Evolutionary conservation across 129 eudicot genomes (phyloP), one percentile per base, ranked within the genome.

Genomic region (Flaveria trinervia): DNA sequence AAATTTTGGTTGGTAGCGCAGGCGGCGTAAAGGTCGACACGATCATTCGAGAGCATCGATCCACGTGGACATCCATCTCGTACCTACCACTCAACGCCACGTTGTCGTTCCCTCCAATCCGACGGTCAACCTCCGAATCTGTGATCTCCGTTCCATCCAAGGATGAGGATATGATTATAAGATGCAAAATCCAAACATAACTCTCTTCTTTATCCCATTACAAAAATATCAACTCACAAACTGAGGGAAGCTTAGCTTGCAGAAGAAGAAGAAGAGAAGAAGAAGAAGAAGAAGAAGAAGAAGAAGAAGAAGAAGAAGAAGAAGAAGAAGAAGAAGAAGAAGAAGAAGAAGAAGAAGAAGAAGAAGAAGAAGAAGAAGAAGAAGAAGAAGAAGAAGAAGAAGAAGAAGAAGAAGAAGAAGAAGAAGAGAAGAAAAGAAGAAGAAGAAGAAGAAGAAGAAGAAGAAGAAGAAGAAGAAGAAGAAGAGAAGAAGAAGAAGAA

Each of bases 381-480:
- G 62, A 84, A 84, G 91, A 86, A 86, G 64, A 69, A n/a, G n/a
- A 73, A 30, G 70, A 55, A 80, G 62, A 84, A 84, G 91, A 86
- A 86, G 64, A 69, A n/a, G n/a, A 73, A 30, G 70, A 55, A 80
- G 62, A 84, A 84, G 91, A 86, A 86, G 64, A 69, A 30, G 70
- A 55, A 80, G 62, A 84, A 84, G 91, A 86, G n/a, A n/a, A n/a
- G n/a, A n/a, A n/a, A 73, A 30, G 70, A 55, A 80, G 62, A 84
- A 84, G 91, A 86, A 86, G 64, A 69, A n/a, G n/a, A 73, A 30
- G 70, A 55, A 80, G 62, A 84, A 84, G 91, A 86, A 86, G 64
- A 69, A n/a, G n/a, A 73, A 30, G 70, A 55, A 80, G 62, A 84
- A 84, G 91, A 86, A 86, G 64, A 69, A 73, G n/a, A n/a, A n/a